phyloP scores from a whole-genome alignment of 2,329 filamentous ascomycete genomes.

The Monosporascus sp. region DNA sequence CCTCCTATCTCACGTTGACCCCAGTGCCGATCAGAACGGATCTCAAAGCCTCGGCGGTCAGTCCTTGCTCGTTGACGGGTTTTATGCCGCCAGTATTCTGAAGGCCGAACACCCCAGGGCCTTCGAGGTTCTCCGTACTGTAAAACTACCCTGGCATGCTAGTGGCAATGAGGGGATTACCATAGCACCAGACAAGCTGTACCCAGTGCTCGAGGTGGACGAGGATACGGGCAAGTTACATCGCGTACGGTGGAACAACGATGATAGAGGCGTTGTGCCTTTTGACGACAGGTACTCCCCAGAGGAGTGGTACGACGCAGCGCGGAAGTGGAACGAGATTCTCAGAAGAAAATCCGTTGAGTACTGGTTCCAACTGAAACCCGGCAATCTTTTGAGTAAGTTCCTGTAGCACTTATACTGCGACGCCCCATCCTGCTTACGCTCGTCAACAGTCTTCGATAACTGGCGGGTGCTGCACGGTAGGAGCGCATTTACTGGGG shows the following conservation, averaged over 20 bases:
- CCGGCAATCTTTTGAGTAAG: constrained; percentile 72
- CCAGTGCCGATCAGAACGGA: constrained; percentile 9
- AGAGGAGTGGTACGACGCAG: constrained; percentile 72
- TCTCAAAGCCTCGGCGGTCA: constrained; percentile 55
- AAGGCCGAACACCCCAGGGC: constrained; percentile 45
- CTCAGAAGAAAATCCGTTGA: constrained; percentile 60
- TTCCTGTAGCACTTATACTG: constrained; percentile 13
- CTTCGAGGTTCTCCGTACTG: constrained; percentile 51
- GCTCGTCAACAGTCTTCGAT: constrained; percentile 65
- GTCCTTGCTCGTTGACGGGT: constrained; percentile 82
- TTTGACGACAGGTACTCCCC: constrained; percentile 44
- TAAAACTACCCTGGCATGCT: constrained; percentile 71
- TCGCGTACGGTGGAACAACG: constrained; percentile 88
- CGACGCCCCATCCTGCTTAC: background rate
- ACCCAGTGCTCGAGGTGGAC: constrained; percentile 67
- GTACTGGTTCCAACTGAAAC: constrained; percentile 75
- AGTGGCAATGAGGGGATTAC: constrained; percentile 81
- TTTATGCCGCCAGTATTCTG: constrained; percentile 63
- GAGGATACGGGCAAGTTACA: constrained; percentile 28
- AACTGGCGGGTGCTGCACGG: constrained; percentile 96
- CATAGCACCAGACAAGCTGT: constrained; percentile 65
- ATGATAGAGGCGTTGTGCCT: constrained; percentile 70
- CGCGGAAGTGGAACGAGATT: constrained; percentile 66
- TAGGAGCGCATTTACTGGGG: constrained; percentile 74
- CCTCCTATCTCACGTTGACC: constrained; percentile 64